These are phyloP conservation scores for Xylariaceae sp. DNA, from an alignment of 2,329 filamentous ascomycete species.

Conservation along the genomic window DNA sequence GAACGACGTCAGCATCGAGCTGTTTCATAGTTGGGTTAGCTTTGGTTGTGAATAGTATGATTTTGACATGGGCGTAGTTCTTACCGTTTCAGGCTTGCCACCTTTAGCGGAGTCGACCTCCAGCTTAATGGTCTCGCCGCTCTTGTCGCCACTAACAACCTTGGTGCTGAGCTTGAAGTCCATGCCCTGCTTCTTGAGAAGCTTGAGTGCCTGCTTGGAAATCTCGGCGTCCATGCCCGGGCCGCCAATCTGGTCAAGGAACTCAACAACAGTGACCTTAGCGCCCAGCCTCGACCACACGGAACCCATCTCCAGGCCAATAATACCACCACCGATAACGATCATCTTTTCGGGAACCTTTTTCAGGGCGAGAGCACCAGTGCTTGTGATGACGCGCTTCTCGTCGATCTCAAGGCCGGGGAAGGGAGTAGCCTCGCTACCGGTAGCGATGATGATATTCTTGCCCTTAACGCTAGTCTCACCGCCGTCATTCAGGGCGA, in stretches of 20 bases:
- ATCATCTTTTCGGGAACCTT: conserved; percentile 96
- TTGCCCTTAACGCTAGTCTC: conserved; percentile 87
- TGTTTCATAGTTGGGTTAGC: conserved; percentile 44
- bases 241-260: conserved; percentile 92
- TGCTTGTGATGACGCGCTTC: conserved; percentile 96
- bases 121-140: conserved; percentile 78
- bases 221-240: conserved; percentile 97
- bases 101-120: conserved; percentile 92
- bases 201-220: conserved; percentile 88
- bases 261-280: conserved; percentile 97
- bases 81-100: conserved; percentile 88
- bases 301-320: conserved; percentile 97
- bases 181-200: conserved; percentile 93
- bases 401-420: conserved; percentile 95
- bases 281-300: conserved; percentile 95
- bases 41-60: neutral
- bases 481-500: conserved; percentile 88
- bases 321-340: conserved; percentile 98
- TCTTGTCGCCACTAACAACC: conserved; percentile 83
- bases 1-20: conserved; percentile 93
- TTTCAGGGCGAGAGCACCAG: conserved; percentile 86
- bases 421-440: conserved; percentile 94
- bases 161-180: conserved; percentile 99
- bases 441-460: conserved; percentile 98
- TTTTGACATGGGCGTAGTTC: conserved; percentile 40